Evolutionary conservation across 768 basidiomycete genomes (phyloP).

Genomic region (Boletus sp.): DNA sequence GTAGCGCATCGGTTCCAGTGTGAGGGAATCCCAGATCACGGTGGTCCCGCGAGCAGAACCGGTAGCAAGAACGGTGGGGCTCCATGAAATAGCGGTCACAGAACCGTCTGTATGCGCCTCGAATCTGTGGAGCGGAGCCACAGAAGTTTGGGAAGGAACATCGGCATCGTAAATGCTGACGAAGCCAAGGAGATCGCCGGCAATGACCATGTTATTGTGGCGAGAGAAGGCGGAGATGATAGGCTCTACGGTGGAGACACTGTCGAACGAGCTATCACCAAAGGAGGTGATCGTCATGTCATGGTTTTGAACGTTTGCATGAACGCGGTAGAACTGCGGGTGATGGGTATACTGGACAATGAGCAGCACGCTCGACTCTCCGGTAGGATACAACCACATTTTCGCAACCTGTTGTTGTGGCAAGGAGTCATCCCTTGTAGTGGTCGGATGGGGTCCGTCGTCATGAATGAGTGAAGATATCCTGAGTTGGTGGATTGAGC

Average conservation of each 20-base stretch:
- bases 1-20: slow-evolving; percentile 51
- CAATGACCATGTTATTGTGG: slow-evolving; percentile 53
- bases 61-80: slow-evolving; percentile 54
- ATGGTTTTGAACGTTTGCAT: slow-evolving; percentile 31
- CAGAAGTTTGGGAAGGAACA: slow-evolving; percentile 8
- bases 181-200: slow-evolving; percentile 64
- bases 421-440: background rate
- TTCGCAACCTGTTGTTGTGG: slow-evolving; percentile 10
- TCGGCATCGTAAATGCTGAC: slow-evolving; percentile 60
- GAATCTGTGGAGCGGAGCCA: slow-evolving; percentile 44
- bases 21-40: slow-evolving; percentile 63
- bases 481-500: slow-evolving; percentile 28
- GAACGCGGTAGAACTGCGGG: slow-evolving; percentile 50
- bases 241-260: slow-evolving; percentile 49
- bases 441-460: slow-evolving; percentile 6
- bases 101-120: slow-evolving; percentile 64
- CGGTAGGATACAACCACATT: slow-evolving; percentile 16
- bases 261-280: slow-evolving; percentile 50
- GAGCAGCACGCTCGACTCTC: slow-evolving; percentile 23
- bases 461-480: slow-evolving; percentile 35
- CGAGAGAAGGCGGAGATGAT: slow-evolving; percentile 37
- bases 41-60: slow-evolving; percentile 63
- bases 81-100: slow-evolving; percentile 63
- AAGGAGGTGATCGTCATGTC: slow-evolving; percentile 40
- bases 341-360: slow-evolving; percentile 52